These are phyloP conservation scores for Fusarium liriodendri DNA, from an alignment of 2,329 filamentous ascomycete species.

Conservation along the genomic window DNA sequence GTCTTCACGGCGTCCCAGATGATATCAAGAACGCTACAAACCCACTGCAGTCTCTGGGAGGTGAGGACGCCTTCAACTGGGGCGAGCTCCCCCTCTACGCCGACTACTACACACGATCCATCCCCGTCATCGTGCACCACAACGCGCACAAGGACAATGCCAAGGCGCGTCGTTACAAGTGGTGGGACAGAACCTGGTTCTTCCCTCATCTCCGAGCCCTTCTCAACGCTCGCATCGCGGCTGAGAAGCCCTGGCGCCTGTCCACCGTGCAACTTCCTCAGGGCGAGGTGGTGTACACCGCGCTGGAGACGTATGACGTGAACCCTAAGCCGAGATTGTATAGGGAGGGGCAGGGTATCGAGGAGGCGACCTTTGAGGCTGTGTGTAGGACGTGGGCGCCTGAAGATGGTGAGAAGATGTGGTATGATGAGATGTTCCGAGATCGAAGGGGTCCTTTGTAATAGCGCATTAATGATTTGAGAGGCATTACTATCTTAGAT, in stretches of 20 bases:
- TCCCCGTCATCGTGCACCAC: constrained; percentile 36
- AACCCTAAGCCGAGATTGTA: constrained; percentile 24
- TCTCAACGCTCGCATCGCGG: neutral
- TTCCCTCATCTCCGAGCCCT: constrained; percentile 31
- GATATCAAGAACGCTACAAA: constrained; percentile 16
- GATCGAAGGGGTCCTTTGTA: constrained; percentile 20
- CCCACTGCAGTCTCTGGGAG: neutral
- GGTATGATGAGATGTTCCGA: constrained; percentile 29
- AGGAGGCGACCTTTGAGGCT: neutral
- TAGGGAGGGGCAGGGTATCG: rapidly evolving
- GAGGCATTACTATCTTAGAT: neutral
- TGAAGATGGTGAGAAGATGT: neutral
- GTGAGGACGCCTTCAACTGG: constrained; percentile 14
- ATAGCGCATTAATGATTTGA: neutral
- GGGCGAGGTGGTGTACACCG: constrained; percentile 11
- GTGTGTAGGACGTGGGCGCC: neutral
- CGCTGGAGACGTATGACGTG: neutral
- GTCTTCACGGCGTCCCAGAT: constrained; percentile 8
- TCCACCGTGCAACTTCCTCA: neutral
- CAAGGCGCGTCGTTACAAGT: constrained; percentile 21
- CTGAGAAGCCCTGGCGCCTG: neutral
- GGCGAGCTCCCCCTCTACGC: constrained; percentile 31
- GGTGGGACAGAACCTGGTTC: constrained; percentile 38
- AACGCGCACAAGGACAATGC: constrained; percentile 30
- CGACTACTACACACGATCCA: constrained; percentile 31